Evolutionary conservation across 306 rosid genomes (phyloP), one percentile per base, ranked within the genome.

Genomic region (Ammopiptanthus mongolicus): DNA sequence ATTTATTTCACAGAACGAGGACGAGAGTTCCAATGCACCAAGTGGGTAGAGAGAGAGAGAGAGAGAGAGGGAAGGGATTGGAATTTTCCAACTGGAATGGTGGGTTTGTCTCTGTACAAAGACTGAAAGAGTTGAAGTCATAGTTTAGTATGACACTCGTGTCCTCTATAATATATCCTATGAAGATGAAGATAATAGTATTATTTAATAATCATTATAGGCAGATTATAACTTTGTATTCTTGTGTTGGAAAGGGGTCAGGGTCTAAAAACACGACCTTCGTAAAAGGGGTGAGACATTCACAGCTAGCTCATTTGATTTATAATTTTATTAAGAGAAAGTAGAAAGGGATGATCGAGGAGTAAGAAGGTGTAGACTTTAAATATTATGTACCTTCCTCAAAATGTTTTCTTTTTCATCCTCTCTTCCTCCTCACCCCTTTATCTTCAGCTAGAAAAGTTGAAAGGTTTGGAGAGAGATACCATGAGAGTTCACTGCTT

Each of bases 11-110:
- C 65, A 46, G 22, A 85, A 84, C 99, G 96, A 95, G 96, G 90
- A 75, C 81, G 96, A 78, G 97, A 92, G 96, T 92, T 92, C 98
- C 99, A 78, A 95, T 81, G 85, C 82, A 82, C 87, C 98, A 84
- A 91, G 93, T 87, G 91, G 96, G 75, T 79, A 15, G 47, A 34
- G 63, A 25, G 18, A 47, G 53, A 25, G 28, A 25, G 25, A 23
- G 25, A 23, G 2, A 2, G 2, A 3, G 3, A 25, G 28, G 28
- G 28, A 25, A 2, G 28, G 28, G 28, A 0, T 25, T 25, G 28
- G 28, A 25, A 25, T 25, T 87, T 85, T 80, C 78, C 84, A 86
- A 78, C 87, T 88, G 88, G 91, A 92, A 79, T 88, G 90, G 86
- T 82, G 86, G 91, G 60, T 86, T 83, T 90, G 95, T 91, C 91